Evolutionary conservation across 2,329 filamentous ascomycete species (phyloP), one percentile per base, ranked within the genome.

Genomic region (Amphichorda felina): DNA sequence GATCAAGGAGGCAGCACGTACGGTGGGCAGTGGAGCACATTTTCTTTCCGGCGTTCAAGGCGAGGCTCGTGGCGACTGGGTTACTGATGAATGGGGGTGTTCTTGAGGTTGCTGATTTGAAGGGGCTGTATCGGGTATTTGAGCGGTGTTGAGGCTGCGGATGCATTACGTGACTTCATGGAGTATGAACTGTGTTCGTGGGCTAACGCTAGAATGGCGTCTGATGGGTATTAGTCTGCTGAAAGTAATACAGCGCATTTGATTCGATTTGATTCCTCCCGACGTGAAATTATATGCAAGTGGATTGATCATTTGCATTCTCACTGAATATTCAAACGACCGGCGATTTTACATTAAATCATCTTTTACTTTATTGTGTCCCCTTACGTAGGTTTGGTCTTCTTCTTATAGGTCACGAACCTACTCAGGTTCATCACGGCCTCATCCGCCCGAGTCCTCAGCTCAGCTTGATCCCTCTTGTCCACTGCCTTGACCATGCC

Each of bases 91-190:
- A 78, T 34, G 82, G 77, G 1, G 72, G 66, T 8, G 75, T 94
- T 9, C 62, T 94, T 32, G 89, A 98, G 57, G 76, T 94, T 33
- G 89, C 91, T 2, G 86, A 93, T 60, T 57, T 96, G 40, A 96
- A 94, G 57, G 87, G 88, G 0, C 54, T 98, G 39, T 98, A 98
- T 57, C 68, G 84, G 31, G 88, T 96, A 3, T 98, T 98, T 66
- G 91, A 98, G 60, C 67, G 91, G 37, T 96, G 91, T 56, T 96
- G 56, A 72, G 8, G 18, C 13, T 28, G n/a, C n/a, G n/a, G n/a
- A n/a, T n/a, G n/a, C n/a, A n/a, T n/a, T n/a, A n/a, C n/a, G n/a
- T n/a, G n/a, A n/a, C n/a, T 24, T 24, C 21, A 24, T 24, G 21
- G 21, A n/a, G n/a, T n/a, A n/a, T n/a, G n/a, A n/a, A n/a, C n/a